Percentiles rank a stretch among this genome's conserved stretches.
Conservation (phyloP, 345 rosid species). For the Gossypium sturtianum region DNA sequence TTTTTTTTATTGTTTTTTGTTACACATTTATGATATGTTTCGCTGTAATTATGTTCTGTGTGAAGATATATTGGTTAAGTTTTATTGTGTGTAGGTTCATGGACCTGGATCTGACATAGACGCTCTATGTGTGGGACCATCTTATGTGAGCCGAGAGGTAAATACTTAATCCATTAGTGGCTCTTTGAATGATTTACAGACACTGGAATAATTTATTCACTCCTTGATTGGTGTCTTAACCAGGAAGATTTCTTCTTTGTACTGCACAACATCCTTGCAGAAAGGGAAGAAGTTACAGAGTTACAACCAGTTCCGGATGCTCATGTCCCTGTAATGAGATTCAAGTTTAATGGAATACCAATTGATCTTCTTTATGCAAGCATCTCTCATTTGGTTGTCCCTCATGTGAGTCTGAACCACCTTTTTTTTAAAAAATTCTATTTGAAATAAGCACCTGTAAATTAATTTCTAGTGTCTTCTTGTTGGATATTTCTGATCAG, state of each 20-base stretch:
- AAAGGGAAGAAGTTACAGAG: constrained; percentile 60
- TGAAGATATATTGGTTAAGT: neutral
- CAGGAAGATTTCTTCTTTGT: constrained; percentile 62
- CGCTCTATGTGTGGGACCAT: constrained; percentile 67
- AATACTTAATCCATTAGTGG: neutral
- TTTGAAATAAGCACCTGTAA: neutral
- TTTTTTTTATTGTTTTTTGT: too few relatives aligned
- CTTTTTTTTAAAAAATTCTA: neutral
- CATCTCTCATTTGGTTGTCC: constrained; percentile 47
- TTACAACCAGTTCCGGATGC: constrained; percentile 75
- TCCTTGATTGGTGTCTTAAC: constrained; percentile 3
- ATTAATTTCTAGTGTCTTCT: neutral
- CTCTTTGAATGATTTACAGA: neutral
- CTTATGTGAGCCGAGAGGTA: constrained; percentile 66
- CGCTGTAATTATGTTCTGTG: neutral
- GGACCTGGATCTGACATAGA: constrained; percentile 74
- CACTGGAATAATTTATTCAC: neutral
- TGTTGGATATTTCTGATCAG: neutral
- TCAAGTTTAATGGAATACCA: constrained; percentile 59
- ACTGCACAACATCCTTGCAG: constrained; percentile 44
- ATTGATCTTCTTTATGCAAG: constrained; percentile 73
- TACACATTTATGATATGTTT: neutral
- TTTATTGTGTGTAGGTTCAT: constrained; percentile 42
- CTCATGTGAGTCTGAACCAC: constrained; percentile 37
- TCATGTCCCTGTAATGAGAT: constrained; percentile 75